Evolutionary conservation across 2,329 filamentous ascomycete genomes (phyloP).

Genomic region (Fusarium mexicanum): DNA sequence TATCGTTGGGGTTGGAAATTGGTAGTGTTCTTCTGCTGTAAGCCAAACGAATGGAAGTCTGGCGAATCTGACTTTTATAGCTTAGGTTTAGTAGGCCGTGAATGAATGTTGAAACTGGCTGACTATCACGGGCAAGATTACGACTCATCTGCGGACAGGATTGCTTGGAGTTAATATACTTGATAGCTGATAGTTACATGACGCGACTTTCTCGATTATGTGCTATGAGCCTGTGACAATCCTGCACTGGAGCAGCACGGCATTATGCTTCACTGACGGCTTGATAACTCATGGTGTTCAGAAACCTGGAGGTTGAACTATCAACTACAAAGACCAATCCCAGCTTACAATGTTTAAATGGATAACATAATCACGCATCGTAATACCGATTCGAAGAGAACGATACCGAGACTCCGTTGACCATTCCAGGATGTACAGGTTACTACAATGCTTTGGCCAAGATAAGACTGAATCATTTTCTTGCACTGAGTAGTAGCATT

Average conservation of each 20-base stretch:
- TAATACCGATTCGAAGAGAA: not conserved
- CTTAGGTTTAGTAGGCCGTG: fast-evolving
- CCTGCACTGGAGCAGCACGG: not conserved
- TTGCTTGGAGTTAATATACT: not conserved
- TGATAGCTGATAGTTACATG: not conserved
- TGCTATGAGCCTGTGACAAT: not conserved
- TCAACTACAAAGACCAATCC: not conserved
- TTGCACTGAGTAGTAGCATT: not conserved
- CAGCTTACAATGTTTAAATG: not conserved
- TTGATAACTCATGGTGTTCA: not conserved
- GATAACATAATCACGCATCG: not conserved
- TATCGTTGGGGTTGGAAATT: not conserved
- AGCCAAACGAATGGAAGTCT: fast-evolving
- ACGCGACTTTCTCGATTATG: not conserved
- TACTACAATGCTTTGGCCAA: not conserved
- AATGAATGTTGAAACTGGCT: not conserved
- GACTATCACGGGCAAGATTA: not conserved
- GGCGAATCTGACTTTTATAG: not conserved
- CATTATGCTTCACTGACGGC: not conserved
- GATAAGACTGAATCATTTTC: not conserved
- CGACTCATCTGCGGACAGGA: not conserved
- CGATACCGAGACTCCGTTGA: too few species aligned
- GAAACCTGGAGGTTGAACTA: not conserved
- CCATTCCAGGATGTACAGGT: not conserved
- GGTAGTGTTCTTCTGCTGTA: not conserved